These are phyloP conservation scores for Leishmania amazonensis DNA, from an alignment of 208 protist species.

Conservation along the genomic window DNA sequence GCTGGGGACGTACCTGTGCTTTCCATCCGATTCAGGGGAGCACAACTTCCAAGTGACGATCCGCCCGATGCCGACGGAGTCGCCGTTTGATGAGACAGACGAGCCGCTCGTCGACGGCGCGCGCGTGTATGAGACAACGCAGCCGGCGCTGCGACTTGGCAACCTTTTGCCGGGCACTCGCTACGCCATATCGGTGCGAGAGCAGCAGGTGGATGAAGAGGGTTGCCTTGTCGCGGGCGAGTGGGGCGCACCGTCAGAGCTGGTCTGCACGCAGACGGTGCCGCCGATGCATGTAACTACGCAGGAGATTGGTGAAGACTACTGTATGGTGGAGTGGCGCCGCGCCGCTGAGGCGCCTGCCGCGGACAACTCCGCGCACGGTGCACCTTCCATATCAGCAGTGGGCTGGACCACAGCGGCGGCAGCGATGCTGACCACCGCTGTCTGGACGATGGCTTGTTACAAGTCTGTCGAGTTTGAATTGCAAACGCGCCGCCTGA, in stretches of 20 bases:
- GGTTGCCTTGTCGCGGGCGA: conserved; percentile 47
- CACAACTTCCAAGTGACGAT: conserved; percentile 93
- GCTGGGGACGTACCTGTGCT: conserved; percentile 56
- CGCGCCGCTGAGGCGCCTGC: conserved; percentile 29
- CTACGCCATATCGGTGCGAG: conserved; percentile 81
- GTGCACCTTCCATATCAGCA: not conserved
- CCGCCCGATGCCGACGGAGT: conserved; percentile 65
- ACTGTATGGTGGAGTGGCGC: conserved; percentile 84
- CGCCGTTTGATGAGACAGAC: conserved; percentile 74
- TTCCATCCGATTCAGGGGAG: conserved; percentile 60
- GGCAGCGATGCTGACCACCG: conserved; percentile 17
- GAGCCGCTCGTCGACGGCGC: conserved; percentile 84
- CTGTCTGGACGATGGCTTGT: conserved; percentile 16
- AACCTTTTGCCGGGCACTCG: conserved; percentile 83
- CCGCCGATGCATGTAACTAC: conserved; percentile 70
- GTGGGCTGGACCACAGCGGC: not conserved
- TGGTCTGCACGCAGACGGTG: conserved; percentile 69
- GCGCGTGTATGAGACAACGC: conserved; percentile 90
- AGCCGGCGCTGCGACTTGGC: conserved; percentile 78
- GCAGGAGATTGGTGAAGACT: conserved; percentile 91
- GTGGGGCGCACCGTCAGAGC: conserved; percentile 70
- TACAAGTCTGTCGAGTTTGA: conserved; percentile 68
- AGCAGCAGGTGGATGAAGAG: conserved; percentile 75
- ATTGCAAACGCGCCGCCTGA: conserved; percentile 68
- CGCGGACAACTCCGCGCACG: not conserved